Conservation (phyloP, 2,329 filamentous ascomycete genomes). For the Trichoderma lentiforme region DNA sequence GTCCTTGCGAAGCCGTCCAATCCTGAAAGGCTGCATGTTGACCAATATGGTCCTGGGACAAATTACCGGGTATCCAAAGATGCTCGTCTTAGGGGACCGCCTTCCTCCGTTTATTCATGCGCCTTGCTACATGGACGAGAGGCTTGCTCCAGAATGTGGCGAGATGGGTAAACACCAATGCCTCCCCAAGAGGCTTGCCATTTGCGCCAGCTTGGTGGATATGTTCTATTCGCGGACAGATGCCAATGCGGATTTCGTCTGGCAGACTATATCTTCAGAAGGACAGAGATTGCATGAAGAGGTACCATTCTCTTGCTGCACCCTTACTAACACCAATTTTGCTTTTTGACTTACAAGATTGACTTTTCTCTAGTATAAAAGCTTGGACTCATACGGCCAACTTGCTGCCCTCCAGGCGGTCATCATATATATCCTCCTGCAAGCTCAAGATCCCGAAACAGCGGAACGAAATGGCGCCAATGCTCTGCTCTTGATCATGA, state of each 20-base stretch:
- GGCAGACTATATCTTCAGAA: not conserved
- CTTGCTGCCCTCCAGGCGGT: constrained; percentile 1
- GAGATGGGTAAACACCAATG: constrained; percentile 8
- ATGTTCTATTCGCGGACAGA: constrained; percentile 6
- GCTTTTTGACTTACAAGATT: not conserved
- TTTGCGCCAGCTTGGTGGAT: constrained; percentile 4
- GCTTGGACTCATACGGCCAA: not conserved
- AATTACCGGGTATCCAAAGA: constrained; percentile 5
- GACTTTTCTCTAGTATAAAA: not conserved
- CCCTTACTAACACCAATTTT: not conserved
- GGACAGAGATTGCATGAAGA: constrained; percentile 1
- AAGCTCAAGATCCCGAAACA: not conserved
- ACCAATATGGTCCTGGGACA: constrained; percentile 2
- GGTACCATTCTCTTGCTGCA: not conserved
- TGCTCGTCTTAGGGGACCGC: constrained; percentile 1
- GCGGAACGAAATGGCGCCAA: constrained; percentile 8
- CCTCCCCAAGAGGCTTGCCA: constrained; percentile 4
- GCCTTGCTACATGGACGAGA: constrained; percentile 2
- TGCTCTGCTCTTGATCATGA: not conserved
- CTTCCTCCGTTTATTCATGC: constrained; percentile 8
- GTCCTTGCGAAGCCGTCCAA: not conserved
- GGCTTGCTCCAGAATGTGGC: not conserved
- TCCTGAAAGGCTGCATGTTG: constrained; percentile 6
- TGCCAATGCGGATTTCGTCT: not conserved
- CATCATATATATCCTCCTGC: constrained; percentile 1